Evolutionary conservation across 139 green algal genomes (phyloP).

Genomic region (Chlamydomonas sphaeroides): DNA sequence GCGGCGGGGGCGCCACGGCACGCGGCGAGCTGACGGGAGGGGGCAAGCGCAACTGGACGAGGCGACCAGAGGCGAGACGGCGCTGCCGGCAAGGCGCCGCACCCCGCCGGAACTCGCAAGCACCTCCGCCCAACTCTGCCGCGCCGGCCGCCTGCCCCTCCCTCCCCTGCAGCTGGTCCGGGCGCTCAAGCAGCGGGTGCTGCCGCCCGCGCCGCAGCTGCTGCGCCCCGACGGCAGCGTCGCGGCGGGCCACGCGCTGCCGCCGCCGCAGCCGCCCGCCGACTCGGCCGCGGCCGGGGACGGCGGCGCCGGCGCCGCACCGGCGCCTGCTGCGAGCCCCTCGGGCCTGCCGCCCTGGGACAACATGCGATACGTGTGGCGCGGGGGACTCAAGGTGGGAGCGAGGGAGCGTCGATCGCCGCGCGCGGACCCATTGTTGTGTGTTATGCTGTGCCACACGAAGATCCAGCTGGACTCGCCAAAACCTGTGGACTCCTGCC

Average conservation of each 20-base stretch:
- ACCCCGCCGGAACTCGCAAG: no score
- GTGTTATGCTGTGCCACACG: no score
- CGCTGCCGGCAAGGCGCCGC: no score
- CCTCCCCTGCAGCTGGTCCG: slow-evolving; percentile 32
- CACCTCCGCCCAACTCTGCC: background rate
- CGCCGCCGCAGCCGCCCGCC: background rate
- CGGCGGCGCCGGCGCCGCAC: background rate
- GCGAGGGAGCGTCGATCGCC: no score
- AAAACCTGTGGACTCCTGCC: no score
- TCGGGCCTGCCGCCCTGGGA: slow-evolving; percentile 52
- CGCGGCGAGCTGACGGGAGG: no score
- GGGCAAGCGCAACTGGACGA: no score
- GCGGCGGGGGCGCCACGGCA: no score
- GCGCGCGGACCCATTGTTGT: no score
- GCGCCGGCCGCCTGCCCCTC: no score
- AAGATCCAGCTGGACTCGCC: no score
- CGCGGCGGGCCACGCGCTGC: slow-evolving; percentile 12
- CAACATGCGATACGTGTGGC: slow-evolving; percentile 45
- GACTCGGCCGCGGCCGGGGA: background rate
- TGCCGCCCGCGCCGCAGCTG: slow-evolving; percentile 42
- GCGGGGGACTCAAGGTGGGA: slow-evolving; percentile 19
- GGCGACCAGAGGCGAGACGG: no score
- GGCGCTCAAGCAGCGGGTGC: slow-evolving; percentile 49
- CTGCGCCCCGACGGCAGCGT: slow-evolving; percentile 4
- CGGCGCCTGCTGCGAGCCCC: background rate